phyloP scores from a whole-genome alignment of 2,329 filamentous ascomycete species.

The Colletotrichum sp. region DNA sequence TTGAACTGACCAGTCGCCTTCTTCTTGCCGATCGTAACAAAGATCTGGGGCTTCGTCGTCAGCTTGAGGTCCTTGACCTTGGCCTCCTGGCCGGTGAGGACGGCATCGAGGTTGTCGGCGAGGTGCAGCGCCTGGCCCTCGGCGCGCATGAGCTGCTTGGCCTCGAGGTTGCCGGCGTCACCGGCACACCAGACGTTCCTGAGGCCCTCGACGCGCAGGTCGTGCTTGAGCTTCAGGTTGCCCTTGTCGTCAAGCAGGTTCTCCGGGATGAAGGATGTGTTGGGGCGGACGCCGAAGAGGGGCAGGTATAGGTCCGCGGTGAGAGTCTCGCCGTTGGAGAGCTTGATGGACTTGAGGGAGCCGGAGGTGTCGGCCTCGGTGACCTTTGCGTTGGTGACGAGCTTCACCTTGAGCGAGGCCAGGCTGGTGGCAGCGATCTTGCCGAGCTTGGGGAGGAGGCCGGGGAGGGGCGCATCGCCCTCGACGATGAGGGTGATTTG shows the following conservation, averaged over 20 bases:
- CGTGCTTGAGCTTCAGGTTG: conserved; percentile 26
- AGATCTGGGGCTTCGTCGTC: conserved; percentile 17
- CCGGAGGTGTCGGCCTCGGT: conserved; percentile 25
- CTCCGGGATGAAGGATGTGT: conserved; percentile 28
- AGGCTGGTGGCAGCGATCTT: conserved; percentile 43
- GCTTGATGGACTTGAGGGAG: conserved; percentile 35
- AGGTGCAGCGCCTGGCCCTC: conserved; percentile 39
- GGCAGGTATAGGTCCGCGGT: conserved; percentile 32
- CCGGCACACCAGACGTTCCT: conserved; percentile 31
- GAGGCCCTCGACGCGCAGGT: conserved; percentile 25
- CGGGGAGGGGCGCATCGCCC: conserved; percentile 18
- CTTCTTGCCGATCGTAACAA: conserved; percentile 21
- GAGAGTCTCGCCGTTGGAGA: conserved; percentile 33
- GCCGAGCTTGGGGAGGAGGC: conserved; percentile 34
- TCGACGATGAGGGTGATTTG: conserved; percentile 27
- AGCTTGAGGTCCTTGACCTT: conserved; percentile 20
- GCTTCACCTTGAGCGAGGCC: conserved; percentile 46
- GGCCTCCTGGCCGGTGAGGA: conserved; percentile 14
- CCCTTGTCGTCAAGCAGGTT: conserved; percentile 27
- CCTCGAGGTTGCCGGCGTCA: conserved; percentile 28
- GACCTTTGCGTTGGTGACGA: conserved; percentile 45
- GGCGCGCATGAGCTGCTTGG: conserved; percentile 25
- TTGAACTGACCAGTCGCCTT: conserved; percentile 18
- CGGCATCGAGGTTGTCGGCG: conserved; percentile 35
- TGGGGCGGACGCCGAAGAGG: conserved; percentile 30